Evolutionary conservation across 305 asterid genomes (phyloP).

Genomic region (Solanum hybrid): DNA sequence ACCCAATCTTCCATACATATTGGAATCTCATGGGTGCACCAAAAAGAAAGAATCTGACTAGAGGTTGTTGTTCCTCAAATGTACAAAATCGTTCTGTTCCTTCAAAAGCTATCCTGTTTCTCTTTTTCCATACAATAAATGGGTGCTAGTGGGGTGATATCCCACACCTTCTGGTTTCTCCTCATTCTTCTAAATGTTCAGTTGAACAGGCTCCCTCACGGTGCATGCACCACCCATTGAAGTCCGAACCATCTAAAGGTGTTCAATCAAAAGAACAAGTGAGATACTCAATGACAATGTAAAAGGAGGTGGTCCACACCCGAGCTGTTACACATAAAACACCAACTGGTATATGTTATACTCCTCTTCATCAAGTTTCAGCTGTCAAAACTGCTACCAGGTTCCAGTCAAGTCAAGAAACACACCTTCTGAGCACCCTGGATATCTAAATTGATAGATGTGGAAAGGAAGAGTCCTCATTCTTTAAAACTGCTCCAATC

Average conservation of each 20-base stretch:
- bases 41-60: neutral
- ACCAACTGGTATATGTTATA: neutral
- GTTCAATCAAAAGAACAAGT: neutral
- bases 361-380: neutral
- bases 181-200: neutral
- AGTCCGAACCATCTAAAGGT: neutral
- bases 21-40: neutral
- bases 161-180: neutral
- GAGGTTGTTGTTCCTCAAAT: neutral
- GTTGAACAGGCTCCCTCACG: neutral
- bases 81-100: neutral
- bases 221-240: neutral
- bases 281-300: neutral
- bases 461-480: neutral
- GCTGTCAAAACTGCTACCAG: neutral
- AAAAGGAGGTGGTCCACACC: neutral
- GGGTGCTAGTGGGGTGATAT: neutral
- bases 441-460: neutral
- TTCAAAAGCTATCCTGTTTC: neutral
- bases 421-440: neutral
- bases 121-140: neutral
- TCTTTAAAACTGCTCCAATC: neutral
- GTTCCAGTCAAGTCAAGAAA: neutral
- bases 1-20: neutral
- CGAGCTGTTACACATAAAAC: neutral